phyloP scores from a whole-genome alignment of 1,284 basidiomycete genomes.

The Tylopilus sp. region DNA sequence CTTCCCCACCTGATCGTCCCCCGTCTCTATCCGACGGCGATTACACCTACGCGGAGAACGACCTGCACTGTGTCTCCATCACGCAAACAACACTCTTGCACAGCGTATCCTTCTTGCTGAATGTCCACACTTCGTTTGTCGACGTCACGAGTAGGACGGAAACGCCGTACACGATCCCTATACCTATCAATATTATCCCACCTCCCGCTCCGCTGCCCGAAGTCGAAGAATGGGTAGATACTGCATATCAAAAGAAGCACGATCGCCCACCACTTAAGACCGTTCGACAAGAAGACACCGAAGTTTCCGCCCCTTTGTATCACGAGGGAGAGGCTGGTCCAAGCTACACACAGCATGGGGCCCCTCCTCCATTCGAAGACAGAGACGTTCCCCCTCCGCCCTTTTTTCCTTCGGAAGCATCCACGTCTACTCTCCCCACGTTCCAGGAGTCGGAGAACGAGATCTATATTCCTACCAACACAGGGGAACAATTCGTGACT shows the following conservation, averaged over 20 bases:
- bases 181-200: slow-evolving; percentile 66
- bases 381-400: slow-evolving; percentile 70
- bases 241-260: slow-evolving; percentile 78
- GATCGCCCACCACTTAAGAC: slow-evolving; percentile 70
- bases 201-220: slow-evolving; percentile 70
- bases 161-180: slow-evolving; percentile 51
- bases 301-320: slow-evolving; percentile 56
- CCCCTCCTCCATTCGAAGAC: slow-evolving; percentile 78
- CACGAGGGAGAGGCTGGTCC: slow-evolving; percentile 67
- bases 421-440: slow-evolving; percentile 61
- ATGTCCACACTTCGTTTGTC: slow-evolving; percentile 65
- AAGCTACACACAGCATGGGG: slow-evolving; percentile 53
- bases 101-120: slow-evolving; percentile 60
- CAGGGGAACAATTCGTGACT: slow-evolving; percentile 38
- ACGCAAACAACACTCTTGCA: slow-evolving; percentile 72
- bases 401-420: slow-evolving; percentile 59
- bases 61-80: slow-evolving; percentile 65
- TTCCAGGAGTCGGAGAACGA: slow-evolving; percentile 73
- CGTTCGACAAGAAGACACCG: slow-evolving; percentile 59
- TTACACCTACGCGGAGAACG: slow-evolving; percentile 45
- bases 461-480: slow-evolving; percentile 55
- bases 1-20: slow-evolving; percentile 48
- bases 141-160: slow-evolving; percentile 62
- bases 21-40: slow-evolving; percentile 41
- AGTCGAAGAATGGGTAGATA: slow-evolving; percentile 61